These are phyloP conservation scores for Pichia phayaonensis DNA, from an alignment of 805 yeast species.

Conservation along the genomic window DNA sequence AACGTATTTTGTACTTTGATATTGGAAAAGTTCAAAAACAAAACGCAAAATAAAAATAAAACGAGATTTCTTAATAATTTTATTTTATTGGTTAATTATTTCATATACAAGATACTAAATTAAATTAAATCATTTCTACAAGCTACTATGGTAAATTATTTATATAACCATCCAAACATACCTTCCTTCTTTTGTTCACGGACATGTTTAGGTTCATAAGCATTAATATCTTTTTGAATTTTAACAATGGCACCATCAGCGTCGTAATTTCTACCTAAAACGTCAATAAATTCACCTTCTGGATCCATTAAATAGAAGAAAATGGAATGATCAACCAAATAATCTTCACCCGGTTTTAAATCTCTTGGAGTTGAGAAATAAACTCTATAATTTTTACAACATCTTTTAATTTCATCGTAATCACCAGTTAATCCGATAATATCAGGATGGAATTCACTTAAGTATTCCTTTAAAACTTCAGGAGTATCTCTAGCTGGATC, in stretches of 20 bases:
- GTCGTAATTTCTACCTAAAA: constrained; percentile 84
- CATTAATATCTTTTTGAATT: constrained; percentile 66
- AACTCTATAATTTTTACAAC: constrained; percentile 87
- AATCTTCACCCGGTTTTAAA: constrained; percentile 92
- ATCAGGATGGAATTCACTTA: constrained; percentile 82
- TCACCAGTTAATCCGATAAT: constrained; percentile 89
- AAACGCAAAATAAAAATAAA: not conserved
- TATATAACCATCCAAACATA: constrained; percentile 52
- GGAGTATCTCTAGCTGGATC: constrained; percentile 96
- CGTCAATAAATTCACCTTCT: constrained; percentile 94
- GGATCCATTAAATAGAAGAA: constrained; percentile 97
- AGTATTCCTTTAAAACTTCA: constrained; percentile 71
- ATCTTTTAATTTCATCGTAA: constrained; percentile 73
- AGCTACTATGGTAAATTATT: constrained; percentile 20
- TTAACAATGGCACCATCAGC: constrained; percentile 71
- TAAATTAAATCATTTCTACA: no score
- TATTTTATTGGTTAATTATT: not conserved
- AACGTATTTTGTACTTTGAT: not conserved
- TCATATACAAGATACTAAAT: no score
- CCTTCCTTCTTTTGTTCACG: constrained; percentile 57
- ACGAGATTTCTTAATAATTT: not conserved
- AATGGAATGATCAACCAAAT: constrained; percentile 93
- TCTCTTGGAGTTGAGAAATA: constrained; percentile 96
- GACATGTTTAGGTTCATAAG: constrained; percentile 64
- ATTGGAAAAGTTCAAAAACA: not conserved